These are phyloP conservation scores for Rutstroemia sydowiana DNA, from an alignment of 2,329 filamentous ascomycete genomes.

Conservation along the genomic window DNA sequence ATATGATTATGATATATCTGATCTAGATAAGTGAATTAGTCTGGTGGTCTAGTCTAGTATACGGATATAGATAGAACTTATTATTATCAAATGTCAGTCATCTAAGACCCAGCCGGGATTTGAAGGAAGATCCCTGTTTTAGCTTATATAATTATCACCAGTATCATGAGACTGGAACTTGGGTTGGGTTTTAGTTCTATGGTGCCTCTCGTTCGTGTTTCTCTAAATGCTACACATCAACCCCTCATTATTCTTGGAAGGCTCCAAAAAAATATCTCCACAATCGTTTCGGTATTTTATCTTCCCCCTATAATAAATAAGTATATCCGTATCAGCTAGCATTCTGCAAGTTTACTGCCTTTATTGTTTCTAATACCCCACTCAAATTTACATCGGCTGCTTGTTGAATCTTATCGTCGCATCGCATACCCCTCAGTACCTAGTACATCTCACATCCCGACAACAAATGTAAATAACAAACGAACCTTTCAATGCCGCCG, in stretches of 20 bases:
- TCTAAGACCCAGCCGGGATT: too few relatives aligned
- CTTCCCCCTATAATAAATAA: too few relatives aligned
- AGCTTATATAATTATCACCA: background rate
- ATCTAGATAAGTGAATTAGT: too few relatives aligned
- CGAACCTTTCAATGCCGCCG: conserved; percentile 20
- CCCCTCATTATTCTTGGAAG: conserved; percentile 6
- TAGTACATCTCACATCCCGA: background rate
- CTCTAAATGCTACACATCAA: background rate
- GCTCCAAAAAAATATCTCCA: conserved; percentile 1
- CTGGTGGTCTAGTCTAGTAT: too few relatives aligned
- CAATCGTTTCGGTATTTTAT: too few relatives aligned
- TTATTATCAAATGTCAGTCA: too few relatives aligned
- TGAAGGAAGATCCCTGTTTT: too few relatives aligned
- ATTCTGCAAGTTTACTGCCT: background rate
- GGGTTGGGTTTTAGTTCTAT: background rate
- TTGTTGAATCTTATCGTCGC: too few relatives aligned
- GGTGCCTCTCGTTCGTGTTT: background rate
- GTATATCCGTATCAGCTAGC: background rate
- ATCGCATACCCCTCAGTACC: background rate
- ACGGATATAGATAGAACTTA: too few relatives aligned
- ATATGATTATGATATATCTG: too few relatives aligned
- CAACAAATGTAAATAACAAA: background rate
- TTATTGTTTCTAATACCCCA: background rate
- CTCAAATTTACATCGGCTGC: background rate
- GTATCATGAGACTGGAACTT: too few relatives aligned